A percentile compares a stretch with the other conserved stretches of the same genome.
Conservation (phyloP, 441 rosid genomes). For the Populus hybrid region DNA sequence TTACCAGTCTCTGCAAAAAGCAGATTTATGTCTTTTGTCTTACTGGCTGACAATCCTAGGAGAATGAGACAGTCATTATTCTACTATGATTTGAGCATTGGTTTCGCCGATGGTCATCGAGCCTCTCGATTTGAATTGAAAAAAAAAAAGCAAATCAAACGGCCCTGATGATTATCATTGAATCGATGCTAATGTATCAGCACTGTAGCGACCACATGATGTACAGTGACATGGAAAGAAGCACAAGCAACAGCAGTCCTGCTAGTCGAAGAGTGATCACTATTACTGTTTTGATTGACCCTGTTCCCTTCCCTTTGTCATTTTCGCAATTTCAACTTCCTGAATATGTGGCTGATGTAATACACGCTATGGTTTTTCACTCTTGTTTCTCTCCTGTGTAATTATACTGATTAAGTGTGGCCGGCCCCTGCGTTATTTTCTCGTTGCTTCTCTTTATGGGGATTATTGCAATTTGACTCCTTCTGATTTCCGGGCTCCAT, state of each 20-base stretch:
- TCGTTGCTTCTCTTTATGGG: conserved; percentile 9
- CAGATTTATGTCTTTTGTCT: conserved; percentile 23
- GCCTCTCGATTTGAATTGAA: no score
- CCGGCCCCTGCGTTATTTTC: background rate
- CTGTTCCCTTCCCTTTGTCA: background rate
- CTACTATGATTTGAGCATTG: background rate
- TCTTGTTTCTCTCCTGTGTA: background rate
- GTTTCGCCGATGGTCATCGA: no score
- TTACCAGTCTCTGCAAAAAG: conserved; percentile 13
- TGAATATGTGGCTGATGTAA: background rate
- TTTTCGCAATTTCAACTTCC: background rate
- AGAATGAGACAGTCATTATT: background rate
- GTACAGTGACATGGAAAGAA: background rate
- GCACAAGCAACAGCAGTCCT: background rate
- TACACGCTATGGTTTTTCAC: background rate
- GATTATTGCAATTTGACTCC: conserved; percentile 8
- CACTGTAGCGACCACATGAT: no score
- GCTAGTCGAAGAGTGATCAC: no score
- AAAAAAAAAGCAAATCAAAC: background rate
- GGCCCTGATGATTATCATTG: no score
- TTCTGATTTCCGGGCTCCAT: conserved; percentile 20
- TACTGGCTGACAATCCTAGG: conserved; percentile 3
- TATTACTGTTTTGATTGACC: background rate
- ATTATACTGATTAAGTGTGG: conserved; percentile 8
- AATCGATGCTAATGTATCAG: no score